Evolutionary conservation across 345 rosid genomes (phyloP).

Genomic region (Euphorbia lathyris): DNA sequence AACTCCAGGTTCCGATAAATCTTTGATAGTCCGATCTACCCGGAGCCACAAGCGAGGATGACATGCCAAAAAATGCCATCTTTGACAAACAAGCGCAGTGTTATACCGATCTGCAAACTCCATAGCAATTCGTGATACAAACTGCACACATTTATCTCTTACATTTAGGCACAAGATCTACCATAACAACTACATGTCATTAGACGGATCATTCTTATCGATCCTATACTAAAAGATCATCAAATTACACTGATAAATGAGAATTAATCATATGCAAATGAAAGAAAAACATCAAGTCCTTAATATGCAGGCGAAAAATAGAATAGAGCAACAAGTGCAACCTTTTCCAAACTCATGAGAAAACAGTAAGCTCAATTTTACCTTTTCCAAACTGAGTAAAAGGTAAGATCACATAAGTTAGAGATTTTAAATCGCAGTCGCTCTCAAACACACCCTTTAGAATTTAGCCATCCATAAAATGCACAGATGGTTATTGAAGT

Average conservation of each 20-base stretch:
- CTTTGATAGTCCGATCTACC: conserved; percentile 71
- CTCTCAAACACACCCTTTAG: background rate
- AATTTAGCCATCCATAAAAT: background rate
- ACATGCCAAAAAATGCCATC: conserved; percentile 93
- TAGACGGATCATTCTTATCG: background rate
- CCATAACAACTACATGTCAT: background rate
- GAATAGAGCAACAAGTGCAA: background rate
- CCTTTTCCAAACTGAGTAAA: background rate
- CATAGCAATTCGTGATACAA: conserved; percentile 46
- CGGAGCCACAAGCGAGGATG: conserved; percentile 96
- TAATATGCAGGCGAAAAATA: background rate
- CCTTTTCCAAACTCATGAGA: background rate
- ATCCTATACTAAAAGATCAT: background rate
- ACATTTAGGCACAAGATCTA: conserved; percentile 1
- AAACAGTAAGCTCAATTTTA: no score
- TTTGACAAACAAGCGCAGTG: conserved; percentile 99
- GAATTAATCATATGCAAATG: background rate
- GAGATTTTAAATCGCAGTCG: background rate
- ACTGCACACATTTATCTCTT: conserved; percentile 20
- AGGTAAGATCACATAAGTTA: background rate
- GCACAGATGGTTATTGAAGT: no score
- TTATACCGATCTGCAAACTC: conserved; percentile 99
- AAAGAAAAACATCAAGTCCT: background rate
- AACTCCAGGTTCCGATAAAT: conserved; percentile 57
- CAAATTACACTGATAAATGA: background rate